These are phyloP conservation scores for Corylus americana DNA, from an alignment of 306 rosid genomes.

Conservation along the genomic window DNA sequence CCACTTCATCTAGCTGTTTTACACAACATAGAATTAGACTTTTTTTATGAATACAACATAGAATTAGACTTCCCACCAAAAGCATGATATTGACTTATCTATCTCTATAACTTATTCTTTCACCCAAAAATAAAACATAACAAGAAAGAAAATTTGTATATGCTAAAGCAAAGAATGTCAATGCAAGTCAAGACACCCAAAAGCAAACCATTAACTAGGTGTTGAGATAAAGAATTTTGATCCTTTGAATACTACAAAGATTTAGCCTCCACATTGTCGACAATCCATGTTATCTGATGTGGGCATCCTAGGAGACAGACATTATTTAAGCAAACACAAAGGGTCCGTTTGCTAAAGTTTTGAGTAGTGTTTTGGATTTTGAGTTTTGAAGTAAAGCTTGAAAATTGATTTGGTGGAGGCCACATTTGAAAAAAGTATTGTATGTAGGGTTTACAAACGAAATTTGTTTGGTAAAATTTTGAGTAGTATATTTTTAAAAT, in stretches of 20 bases:
- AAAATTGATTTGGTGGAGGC: too few species aligned
- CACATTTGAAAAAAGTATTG: too few species aligned
- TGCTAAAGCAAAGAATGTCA: neutral
- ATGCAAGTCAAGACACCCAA: neutral
- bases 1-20: slow-evolving; percentile 87
- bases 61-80: slow-evolving; percentile 1
- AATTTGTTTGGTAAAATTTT: too few species aligned
- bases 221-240: neutral
- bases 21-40: slow-evolving; percentile 10
- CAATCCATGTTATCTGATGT: neutral
- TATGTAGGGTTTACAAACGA: too few species aligned
- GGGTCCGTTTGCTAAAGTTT: too few species aligned
- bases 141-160: slow-evolving; percentile 7
- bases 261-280: neutral
- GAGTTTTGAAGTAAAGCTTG: too few species aligned
- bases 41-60: neutral
- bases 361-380: too few species aligned
- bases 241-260: neutral
- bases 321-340: neutral
- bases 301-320: neutral
- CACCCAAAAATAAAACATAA: neutral
- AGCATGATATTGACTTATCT: slow-evolving; percentile 24
- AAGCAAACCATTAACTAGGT: neutral
- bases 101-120: slow-evolving; percentile 13
- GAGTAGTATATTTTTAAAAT: too few species aligned